phyloP scores from a whole-genome alignment of 139 green algal species.

The Chlorella sp. region DNA sequence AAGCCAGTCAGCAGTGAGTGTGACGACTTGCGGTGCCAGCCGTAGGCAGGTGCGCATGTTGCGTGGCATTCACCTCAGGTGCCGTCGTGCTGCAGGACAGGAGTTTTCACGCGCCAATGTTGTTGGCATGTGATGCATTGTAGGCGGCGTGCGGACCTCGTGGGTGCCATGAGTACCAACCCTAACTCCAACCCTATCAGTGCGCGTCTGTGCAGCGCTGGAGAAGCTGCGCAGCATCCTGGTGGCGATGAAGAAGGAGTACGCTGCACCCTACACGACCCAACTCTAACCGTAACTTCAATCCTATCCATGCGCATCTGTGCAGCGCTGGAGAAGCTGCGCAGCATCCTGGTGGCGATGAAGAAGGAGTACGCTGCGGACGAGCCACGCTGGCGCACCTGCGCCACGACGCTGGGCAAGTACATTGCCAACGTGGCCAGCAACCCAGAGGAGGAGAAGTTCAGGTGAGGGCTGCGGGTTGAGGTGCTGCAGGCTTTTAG shows the following conservation, averaged over 20 bases:
- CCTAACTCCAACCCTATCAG: not conserved
- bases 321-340: slow-evolving; percentile 36
- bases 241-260: slow-evolving; percentile 81
- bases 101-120: no score
- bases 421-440: slow-evolving; percentile 81
- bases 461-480: slow-evolving; percentile 38
- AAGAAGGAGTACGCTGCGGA: slow-evolving; percentile 70
- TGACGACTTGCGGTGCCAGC: no score
- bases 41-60: no score
- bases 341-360: slow-evolving; percentile 68
- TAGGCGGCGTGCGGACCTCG: no score
- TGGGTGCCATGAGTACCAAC: no score
- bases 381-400: slow-evolving; percentile 53
- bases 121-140: not conserved
- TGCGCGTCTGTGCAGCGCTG: not conserved
- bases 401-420: slow-evolving; percentile 59
- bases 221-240: slow-evolving; percentile 55
- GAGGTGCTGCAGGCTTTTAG: no score
- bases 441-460: slow-evolving; percentile 84
- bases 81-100: no score
- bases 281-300: not conserved
- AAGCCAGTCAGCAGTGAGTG: no score
- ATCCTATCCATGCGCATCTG: not conserved
- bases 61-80: no score
- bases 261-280: not conserved